A percentile compares a stretch with the other conserved stretches of the same genome.
These are phyloP conservation scores for Termitomyces bulborhizus DNA, from an alignment of 768 basidiomycete species.

Conservation along the genomic window DNA sequence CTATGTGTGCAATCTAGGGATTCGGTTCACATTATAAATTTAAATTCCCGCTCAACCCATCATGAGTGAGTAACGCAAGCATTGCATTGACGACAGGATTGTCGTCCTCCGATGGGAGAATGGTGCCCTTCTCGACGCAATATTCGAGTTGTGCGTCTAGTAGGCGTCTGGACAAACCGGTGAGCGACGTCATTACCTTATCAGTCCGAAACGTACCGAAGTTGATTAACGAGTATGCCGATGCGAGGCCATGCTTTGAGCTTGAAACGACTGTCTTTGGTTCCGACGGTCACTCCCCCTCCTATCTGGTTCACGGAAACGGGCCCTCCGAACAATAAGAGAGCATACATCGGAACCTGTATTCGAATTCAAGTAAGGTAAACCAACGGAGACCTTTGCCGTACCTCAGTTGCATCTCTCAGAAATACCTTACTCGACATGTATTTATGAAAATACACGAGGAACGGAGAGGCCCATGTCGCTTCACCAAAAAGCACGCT, in stretches of 20 bases:
- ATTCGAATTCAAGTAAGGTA: neutral
- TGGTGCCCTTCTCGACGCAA: constrained; percentile 57
- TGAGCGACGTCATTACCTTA: neutral
- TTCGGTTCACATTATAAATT: neutral
- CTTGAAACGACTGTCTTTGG: constrained; percentile 47
- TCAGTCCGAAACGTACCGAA: constrained; percentile 44
- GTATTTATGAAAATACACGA: constrained; percentile 81
- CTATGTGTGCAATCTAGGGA: neutral
- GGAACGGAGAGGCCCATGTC: constrained; percentile 71
- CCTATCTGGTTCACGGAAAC: constrained; percentile 74
- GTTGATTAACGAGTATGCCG: constrained; percentile 81
- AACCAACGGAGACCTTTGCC: constrained; percentile 7
- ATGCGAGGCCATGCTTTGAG: constrained; percentile 86
- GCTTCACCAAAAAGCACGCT: constrained; percentile 73
- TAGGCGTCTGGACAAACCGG: constrained; percentile 40
- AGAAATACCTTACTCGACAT: constrained; percentile 81
- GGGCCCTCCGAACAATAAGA: constrained; percentile 79
- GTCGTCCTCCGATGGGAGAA: constrained; percentile 38
- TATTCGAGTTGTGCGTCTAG: constrained; percentile 62
- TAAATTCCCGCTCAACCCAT: constrained; percentile 13
- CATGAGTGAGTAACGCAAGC: constrained; percentile 20
- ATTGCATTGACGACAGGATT: constrained; percentile 45
- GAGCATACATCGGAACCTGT: constrained; percentile 82
- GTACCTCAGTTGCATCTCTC: constrained; percentile 81
- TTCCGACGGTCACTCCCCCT: constrained; percentile 66